A percentile compares a stretch with the other conserved stretches of the same genome.
Evolutionary conservation across 345 rosid species (phyloP).

Genomic region (Citropsis articulata): DNA sequence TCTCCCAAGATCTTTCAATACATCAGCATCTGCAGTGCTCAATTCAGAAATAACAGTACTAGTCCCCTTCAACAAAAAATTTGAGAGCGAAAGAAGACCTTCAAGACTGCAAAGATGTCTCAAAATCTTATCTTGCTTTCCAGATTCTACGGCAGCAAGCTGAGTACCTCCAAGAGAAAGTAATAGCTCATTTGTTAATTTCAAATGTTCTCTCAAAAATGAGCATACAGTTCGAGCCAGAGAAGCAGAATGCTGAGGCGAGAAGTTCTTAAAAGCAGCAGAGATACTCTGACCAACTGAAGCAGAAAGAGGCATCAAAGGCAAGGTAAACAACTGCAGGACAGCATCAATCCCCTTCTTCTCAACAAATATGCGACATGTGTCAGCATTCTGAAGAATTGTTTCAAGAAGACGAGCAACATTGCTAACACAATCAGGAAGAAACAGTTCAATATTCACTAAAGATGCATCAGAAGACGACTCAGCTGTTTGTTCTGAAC

Average conservation of each 20-base stretch:
- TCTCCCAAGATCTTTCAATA: slow-evolving; percentile 77
- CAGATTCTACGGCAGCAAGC: slow-evolving; percentile 56
- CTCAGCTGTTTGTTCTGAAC: slow-evolving; percentile 52
- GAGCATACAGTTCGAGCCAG: slow-evolving; percentile 79
- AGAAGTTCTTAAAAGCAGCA: slow-evolving; percentile 91
- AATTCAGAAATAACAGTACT: slow-evolving; percentile 70
- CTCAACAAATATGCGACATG: slow-evolving; percentile 88
- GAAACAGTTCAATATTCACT: slow-evolving; percentile 57
- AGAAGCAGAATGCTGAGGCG: slow-evolving; percentile 81
- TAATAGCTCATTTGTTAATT: slow-evolving; percentile 51
- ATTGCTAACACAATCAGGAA: slow-evolving; percentile 81
- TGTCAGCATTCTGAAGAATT: slow-evolving; percentile 93
- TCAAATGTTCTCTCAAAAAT: slow-evolving; percentile 74
- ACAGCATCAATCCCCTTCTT: slow-evolving; percentile 91
- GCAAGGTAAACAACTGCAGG: slow-evolving; percentile 69
- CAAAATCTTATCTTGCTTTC: slow-evolving; percentile 52
- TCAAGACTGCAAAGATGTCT: slow-evolving; percentile 78
- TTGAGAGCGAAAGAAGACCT: slow-evolving; percentile 69
- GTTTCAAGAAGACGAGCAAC: slow-evolving; percentile 89
- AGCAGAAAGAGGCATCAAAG: slow-evolving; percentile 75
- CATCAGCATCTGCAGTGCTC: slow-evolving; percentile 88
- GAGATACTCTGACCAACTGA: slow-evolving; percentile 79
- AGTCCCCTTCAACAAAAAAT: slow-evolving; percentile 80
- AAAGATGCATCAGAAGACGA: slow-evolving; percentile 52
- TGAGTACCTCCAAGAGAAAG: slow-evolving; percentile 56